A percentile compares a stretch with the other conserved stretches of the same genome.
Conservation (phyloP, 2,329 filamentous ascomycete species). For the Atkinsonella hypoxylon region DNA sequence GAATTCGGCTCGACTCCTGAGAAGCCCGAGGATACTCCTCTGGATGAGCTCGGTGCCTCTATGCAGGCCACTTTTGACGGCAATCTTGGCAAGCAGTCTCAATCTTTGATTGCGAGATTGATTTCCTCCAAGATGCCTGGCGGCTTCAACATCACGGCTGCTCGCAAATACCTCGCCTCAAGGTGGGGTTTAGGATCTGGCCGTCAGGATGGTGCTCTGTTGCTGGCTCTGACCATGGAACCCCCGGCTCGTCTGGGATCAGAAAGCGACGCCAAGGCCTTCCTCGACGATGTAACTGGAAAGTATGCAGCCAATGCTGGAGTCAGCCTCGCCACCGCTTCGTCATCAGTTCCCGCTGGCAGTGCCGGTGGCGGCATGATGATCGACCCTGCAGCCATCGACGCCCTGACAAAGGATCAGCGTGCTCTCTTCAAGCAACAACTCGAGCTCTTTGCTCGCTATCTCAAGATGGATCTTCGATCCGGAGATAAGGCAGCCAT, state of each 20-base stretch:
- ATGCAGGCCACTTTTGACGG: constrained; percentile 99
- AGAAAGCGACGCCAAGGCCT: constrained; percentile 83
- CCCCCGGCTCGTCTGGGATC: constrained; percentile 78
- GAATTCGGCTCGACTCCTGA: constrained; percentile 97
- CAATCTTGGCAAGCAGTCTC: constrained; percentile 92
- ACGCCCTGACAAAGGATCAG: constrained; percentile 95
- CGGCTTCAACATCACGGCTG: constrained; percentile 95
- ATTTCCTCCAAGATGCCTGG: constrained; percentile 99
- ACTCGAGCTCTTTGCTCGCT: constrained; percentile 85
- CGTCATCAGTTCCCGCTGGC: constrained; percentile 60
- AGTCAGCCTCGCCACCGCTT: constrained; percentile 67
- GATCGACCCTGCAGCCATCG: constrained; percentile 97
- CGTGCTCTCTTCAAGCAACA: constrained; percentile 96
- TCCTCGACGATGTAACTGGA: constrained; percentile 76
- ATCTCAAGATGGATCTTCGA: constrained; percentile 92
- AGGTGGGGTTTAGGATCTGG: constrained; percentile 82
- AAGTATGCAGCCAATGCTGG: constrained; percentile 81
- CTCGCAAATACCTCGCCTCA: constrained; percentile 89
- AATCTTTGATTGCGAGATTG: constrained; percentile 81
- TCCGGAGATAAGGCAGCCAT: constrained; percentile 93
- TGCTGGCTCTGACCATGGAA: constrained; percentile 87
- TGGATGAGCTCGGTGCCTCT: constrained; percentile 86
- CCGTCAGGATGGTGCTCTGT: constrained; percentile 79
- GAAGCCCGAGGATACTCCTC: constrained; percentile 92
- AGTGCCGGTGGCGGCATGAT: constrained; percentile 80